A percentile compares a stretch with the other conserved stretches of the same genome.
phyloP scores from a whole-genome alignment of 768 basidiomycete genomes.

The Piloderma croceum region DNA sequence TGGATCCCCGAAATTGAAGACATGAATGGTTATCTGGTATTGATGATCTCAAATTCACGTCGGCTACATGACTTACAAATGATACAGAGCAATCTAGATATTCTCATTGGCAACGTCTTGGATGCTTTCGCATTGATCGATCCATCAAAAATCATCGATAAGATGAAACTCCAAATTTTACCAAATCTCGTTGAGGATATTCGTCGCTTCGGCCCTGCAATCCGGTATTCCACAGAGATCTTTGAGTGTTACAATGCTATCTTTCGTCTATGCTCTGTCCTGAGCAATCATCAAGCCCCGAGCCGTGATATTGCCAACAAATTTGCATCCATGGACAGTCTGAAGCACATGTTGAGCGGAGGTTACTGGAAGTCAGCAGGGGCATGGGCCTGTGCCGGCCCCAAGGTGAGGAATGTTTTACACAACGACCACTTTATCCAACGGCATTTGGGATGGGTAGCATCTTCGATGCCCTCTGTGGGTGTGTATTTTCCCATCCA shows the following conservation, averaged over 20 bases:
- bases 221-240: constrained; percentile 30
- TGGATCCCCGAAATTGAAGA: constrained; percentile 26
- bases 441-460: constrained; percentile 13
- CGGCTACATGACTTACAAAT: constrained; percentile 10
- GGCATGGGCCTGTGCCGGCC: constrained; percentile 5
- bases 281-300: constrained; percentile 32
- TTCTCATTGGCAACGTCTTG: too few species aligned
- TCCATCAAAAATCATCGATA: constrained; percentile 19
- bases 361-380: constrained; percentile 22
- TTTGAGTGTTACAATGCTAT: constrained; percentile 37
- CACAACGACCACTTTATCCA: constrained; percentile 2
- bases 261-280: constrained; percentile 29
- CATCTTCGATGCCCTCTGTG: background rate
- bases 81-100: too few species aligned
- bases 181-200: constrained; percentile 25
- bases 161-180: constrained; percentile 31
- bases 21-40: constrained; percentile 9
- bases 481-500: background rate
- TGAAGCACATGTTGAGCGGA: constrained; percentile 31
- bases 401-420: constrained; percentile 2
- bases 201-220: constrained; percentile 27
- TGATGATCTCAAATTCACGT: too few species aligned
- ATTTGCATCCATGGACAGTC: constrained; percentile 20
- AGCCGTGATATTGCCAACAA: constrained; percentile 28
- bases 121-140: constrained; percentile 20